Base-by-base conservation (phyloP, 805 yeast species). In the Candida chilensis region DNA sequence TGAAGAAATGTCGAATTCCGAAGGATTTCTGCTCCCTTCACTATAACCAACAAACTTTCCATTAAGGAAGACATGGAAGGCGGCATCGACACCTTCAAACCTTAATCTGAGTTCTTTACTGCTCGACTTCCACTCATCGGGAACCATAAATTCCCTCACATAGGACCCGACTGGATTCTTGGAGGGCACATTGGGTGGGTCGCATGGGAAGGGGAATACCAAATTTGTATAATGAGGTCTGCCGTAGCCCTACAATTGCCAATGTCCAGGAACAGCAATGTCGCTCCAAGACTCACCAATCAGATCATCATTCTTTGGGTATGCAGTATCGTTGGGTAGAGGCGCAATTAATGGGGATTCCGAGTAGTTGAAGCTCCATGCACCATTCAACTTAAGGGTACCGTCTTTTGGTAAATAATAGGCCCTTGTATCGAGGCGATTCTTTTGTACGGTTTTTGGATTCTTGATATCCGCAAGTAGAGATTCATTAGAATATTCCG, bases 11-110 rank as follows among this genome's bases (percentile, higher is more conserved):
- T 50, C 53, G 29, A 50, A 56, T 32, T 56, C 61, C 6, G 57
- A 40, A 3, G 53, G 43, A 32, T 54, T 53, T 25, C 61, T 42
- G 29, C 55, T 47, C 16, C 60, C 60, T 35, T 53, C 45, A 24
- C 42, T 38, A 26, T 40, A 52, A 7, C 63, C 61, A 11, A 56
- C 49, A 24, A 44, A 39, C 7, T 29, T 16, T 12, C 49, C 54
- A 37, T 56, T 54, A n/a, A 56, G 30, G 32, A 45, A 48, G 12
- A 54, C 53, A 34, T 51, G 54, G 30, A 39, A 52, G 3, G 55
- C 54, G 20, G 47, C 44, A 28, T 56, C 61, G 9, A 56, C 60
- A 11, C 63, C 63, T 39, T 54, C 60, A 34, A 56, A 56, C 17
- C 60, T 33, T 11, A 56, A 24, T 8, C 60, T 32, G 14, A 34